Percentiles rank a stretch among this genome's conserved stretches.
These are phyloP conservation scores for Cytospora piceae DNA, from an alignment of 2,329 filamentous ascomycete species.

Conservation along the genomic window DNA sequence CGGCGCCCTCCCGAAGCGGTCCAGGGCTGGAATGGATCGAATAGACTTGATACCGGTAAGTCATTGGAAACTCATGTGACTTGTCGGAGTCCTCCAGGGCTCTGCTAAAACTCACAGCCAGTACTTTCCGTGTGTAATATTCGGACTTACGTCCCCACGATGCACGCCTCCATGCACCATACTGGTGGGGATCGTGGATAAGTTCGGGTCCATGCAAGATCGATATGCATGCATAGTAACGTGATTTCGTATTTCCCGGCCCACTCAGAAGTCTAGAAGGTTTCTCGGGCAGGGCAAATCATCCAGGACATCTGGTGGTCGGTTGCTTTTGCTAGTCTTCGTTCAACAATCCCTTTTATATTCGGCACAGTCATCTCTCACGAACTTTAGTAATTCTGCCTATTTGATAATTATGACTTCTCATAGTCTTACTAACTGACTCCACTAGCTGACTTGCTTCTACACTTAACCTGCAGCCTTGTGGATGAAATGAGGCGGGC, in stretches of 20 bases:
- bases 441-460: background rate
- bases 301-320: background rate
- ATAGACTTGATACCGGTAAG: background rate
- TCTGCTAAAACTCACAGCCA: background rate
- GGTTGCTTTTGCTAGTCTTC: background rate
- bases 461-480: background rate
- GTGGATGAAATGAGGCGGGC: background rate
- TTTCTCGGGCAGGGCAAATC: background rate
- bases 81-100: background rate
- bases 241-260: background rate
- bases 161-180: background rate
- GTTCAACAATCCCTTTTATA: background rate
- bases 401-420: background rate
- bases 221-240: background rate
- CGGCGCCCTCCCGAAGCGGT: background rate
- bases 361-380: background rate
- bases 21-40: background rate
- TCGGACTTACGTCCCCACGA: background rate
- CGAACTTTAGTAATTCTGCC: background rate
- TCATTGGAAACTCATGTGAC: background rate
- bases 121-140: background rate
- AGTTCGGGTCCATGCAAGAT: background rate
- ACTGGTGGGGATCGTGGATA: background rate
- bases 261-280: background rate
- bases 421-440: background rate